A percentile compares a stretch with the other conserved stretches of the same genome.
Evolutionary conservation across 139 green algal genomes (phyloP).

Genomic region (Tetraselmis striata): DNA sequence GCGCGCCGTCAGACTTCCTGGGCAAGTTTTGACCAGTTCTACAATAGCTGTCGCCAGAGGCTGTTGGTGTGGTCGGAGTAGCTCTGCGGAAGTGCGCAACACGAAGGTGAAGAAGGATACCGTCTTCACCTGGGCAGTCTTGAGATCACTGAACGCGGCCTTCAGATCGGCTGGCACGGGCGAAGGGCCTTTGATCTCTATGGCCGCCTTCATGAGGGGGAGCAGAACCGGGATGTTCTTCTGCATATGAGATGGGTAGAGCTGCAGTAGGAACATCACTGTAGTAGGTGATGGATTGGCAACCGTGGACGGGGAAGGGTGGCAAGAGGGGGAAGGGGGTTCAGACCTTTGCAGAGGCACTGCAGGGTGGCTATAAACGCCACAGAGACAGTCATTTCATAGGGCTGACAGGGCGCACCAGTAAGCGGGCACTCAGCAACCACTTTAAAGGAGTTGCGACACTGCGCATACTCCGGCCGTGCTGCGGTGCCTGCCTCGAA

Average conservation of each 20-base stretch:
- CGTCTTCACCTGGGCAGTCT: conserved; percentile 55
- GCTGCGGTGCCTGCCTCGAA: conserved; percentile 17
- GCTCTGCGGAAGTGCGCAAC: conserved; percentile 9
- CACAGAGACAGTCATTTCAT: conserved; percentile 20
- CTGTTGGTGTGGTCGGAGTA: conserved; percentile 35
- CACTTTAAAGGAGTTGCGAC: conserved; percentile 72
- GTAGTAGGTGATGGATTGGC: conserved; percentile 13
- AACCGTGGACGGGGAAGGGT: not conserved
- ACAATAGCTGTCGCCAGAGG: conserved; percentile 38
- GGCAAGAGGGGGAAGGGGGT: not conserved
- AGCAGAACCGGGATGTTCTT: conserved; percentile 40
- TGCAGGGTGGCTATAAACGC: conserved; percentile 31
- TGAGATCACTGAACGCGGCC: conserved; percentile 55
- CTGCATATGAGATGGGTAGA: conserved; percentile 46
- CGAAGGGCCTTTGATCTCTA: conserved; percentile 16
- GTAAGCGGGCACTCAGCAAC: conserved; percentile 75
- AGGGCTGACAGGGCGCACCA: conserved; percentile 26
- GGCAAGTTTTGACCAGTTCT: conserved; percentile 46
- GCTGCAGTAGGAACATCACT: conserved; percentile 78
- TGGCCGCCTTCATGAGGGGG: conserved; percentile 52
- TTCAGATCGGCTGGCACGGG: conserved; percentile 11
- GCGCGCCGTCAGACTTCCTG: conserved; percentile 58
- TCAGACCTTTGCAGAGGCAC: conserved; percentile 16
- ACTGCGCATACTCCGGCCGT: conserved; percentile 1
- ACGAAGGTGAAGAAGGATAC: conserved; percentile 48